Evolutionary conservation across 1,284 basidiomycete species (phyloP).

Genomic region (Tremellales sp.): DNA sequence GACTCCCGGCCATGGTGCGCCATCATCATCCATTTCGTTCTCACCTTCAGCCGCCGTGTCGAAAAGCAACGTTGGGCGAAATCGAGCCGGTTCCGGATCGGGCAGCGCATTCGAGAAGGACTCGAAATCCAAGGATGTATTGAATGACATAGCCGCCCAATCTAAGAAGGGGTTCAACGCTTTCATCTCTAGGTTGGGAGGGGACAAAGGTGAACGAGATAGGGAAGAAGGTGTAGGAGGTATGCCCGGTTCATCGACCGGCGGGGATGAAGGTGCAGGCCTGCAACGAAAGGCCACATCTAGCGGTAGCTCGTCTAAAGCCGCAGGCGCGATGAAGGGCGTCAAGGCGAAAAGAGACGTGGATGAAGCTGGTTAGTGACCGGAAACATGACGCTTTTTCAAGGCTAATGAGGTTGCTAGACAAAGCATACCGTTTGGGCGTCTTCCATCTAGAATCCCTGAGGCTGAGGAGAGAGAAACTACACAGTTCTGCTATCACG

Average conservation of each 20-base stretch:
- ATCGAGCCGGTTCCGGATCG: conserved; percentile 17
- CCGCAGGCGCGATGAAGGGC: conserved; percentile 57
- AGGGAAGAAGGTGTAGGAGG: conserved; percentile 17
- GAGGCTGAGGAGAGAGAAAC: conserved; percentile 73
- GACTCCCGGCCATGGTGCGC: no score
- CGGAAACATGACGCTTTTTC: not conserved
- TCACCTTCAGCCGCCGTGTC: conserved; percentile 13
- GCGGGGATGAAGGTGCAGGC: conserved; percentile 7
- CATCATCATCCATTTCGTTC: not conserved
- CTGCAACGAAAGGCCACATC: conserved; percentile 18
- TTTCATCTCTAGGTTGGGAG: conserved; percentile 44
- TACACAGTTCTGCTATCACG: conserved; percentile 73
- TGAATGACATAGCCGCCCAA: conserved; percentile 45
- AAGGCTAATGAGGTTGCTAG: conserved; percentile 47
- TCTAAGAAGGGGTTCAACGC: conserved; percentile 47
- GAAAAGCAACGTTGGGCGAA: conserved; percentile 2
- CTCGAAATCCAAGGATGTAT: conserved; percentile 39
- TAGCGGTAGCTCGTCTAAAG: conserved; percentile 13
- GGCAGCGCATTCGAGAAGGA: conserved; percentile 21
- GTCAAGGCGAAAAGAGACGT: conserved; percentile 82
- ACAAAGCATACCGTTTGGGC: conserved; percentile 86
- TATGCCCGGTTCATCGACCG: no score
- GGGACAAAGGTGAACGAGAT: conserved; percentile 36
- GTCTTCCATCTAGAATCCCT: conserved; percentile 94
- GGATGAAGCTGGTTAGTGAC: conserved; percentile 73